Evolutionary conservation across 768 basidiomycete genomes (phyloP).

Genomic region (Pulveroboletus sp.): DNA sequence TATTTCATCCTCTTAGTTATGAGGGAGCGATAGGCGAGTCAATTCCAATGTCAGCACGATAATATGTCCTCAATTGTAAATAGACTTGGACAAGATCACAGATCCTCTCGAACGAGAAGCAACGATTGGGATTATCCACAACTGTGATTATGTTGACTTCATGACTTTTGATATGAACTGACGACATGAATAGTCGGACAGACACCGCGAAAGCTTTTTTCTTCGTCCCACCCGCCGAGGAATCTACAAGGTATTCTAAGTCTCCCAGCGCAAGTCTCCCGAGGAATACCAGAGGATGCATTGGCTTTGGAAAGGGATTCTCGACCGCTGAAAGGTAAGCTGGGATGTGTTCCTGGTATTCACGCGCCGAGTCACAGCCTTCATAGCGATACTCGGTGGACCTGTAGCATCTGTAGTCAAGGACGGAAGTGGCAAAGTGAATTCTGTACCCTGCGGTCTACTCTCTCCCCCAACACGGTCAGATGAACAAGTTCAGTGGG

Average conservation of each 20-base stretch:
- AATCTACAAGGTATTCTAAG: conserved; percentile 69
- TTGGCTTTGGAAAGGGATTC: conserved; percentile 60
- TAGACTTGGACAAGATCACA: conserved; percentile 82
- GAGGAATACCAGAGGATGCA: conserved; percentile 84
- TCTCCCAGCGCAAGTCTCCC: conserved; percentile 65
- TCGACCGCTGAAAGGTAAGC: conserved; percentile 55
- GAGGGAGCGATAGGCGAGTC: conserved; percentile 78
- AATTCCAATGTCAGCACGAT: neutral
- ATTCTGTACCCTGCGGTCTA: conserved; percentile 59
- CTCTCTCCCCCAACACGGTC: conserved; percentile 56
- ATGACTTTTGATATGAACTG: neutral
- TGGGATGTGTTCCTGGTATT: neutral
- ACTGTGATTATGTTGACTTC: conserved; percentile 53
- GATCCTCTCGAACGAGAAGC: conserved; percentile 89
- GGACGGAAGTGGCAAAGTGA: conserved; percentile 45
- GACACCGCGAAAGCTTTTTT: conserved; percentile 86
- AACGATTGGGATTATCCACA: conserved; percentile 93
- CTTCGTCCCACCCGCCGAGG: conserved; percentile 68
- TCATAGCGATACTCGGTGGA: conserved; percentile 38
- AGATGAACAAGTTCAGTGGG: conserved; percentile 75
- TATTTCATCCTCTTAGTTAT: conserved; percentile 91
- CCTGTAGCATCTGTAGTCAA: conserved; percentile 45
- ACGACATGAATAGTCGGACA: conserved; percentile 65
- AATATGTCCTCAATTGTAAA: neutral
- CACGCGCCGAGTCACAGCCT: conserved; percentile 13